These are phyloP conservation scores for Russula griseocarnosa DNA, from an alignment of 768 basidiomycete genomes.

Conservation along the genomic window DNA sequence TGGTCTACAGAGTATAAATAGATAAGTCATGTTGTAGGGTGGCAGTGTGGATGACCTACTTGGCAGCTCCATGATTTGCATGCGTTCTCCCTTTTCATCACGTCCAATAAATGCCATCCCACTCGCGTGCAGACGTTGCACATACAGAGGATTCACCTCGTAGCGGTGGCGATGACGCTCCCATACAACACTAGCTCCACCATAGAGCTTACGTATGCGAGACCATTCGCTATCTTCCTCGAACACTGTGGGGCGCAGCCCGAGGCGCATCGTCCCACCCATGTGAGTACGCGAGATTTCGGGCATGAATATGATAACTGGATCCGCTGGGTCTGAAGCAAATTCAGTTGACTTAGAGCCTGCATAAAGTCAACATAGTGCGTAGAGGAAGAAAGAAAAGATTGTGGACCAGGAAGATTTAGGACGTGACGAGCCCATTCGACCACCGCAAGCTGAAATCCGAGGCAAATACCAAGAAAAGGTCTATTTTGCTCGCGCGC, in stretches of 20 bases:
- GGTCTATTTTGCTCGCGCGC: slow-evolving; percentile 93
- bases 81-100: slow-evolving; percentile 93
- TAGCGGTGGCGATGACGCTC: slow-evolving; percentile 95
- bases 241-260: slow-evolving; percentile 93
- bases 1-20: slow-evolving; percentile 55
- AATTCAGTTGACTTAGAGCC: slow-evolving; percentile 89
- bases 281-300: slow-evolving; percentile 97
- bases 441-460: slow-evolving; percentile 94
- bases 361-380: slow-evolving; percentile 33
- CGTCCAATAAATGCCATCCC: slow-evolving; percentile 82
- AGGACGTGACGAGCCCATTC: slow-evolving; percentile 91
- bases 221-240: slow-evolving; percentile 70
- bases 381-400: neutral
- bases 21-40: neutral
- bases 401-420: slow-evolving; percentile 54
- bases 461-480: slow-evolving; percentile 94
- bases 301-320: slow-evolving; percentile 95
- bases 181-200: slow-evolving; percentile 78
- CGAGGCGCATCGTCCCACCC: slow-evolving; percentile 99
- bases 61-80: slow-evolving; percentile 90
- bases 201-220: slow-evolving; percentile 75
- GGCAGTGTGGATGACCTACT: slow-evolving; percentile 45
- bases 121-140: slow-evolving; percentile 61
- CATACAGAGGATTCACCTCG: slow-evolving; percentile 90
- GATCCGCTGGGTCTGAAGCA: slow-evolving; percentile 52